Conservation (phyloP, 176 grass and related monocot species). For the Avena insularis region DNA sequence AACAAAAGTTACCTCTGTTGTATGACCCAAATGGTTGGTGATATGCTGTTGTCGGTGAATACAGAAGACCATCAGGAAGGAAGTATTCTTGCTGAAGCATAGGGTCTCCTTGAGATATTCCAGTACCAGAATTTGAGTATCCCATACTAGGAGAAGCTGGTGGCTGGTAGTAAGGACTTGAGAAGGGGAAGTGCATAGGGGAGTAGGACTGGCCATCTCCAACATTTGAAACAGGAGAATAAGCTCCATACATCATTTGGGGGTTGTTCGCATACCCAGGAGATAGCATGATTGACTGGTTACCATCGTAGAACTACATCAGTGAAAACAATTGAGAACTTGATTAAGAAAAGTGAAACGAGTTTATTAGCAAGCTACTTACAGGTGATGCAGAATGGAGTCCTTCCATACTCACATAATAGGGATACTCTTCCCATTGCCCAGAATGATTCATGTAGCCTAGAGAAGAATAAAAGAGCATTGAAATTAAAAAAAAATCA, state of each 20-base stretch:
- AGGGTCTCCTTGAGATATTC: constrained; percentile 70
- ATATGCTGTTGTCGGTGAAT: constrained; percentile 69
- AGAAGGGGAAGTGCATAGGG: constrained; percentile 63
- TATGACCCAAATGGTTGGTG: constrained; percentile 68
- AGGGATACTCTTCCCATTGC: constrained; percentile 77
- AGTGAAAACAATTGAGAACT: constrained; percentile 27
- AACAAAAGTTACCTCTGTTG: constrained; percentile 56
- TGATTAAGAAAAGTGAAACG: constrained; percentile 28
- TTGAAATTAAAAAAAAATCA: constrained; percentile 29
- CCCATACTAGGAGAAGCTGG: constrained; percentile 69
- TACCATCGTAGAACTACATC: constrained; percentile 72
- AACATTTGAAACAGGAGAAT: constrained; percentile 65
- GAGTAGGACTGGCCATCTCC: constrained; percentile 70
- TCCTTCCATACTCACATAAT: constrained; percentile 73
- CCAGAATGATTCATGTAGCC: constrained; percentile 61
- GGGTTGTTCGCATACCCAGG: constrained; percentile 72
- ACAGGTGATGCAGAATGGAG: constrained; percentile 69
- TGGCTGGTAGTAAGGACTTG: constrained; percentile 70
- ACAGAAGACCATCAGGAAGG: constrained; percentile 67
- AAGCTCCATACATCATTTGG: constrained; percentile 79
- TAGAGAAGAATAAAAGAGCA: constrained; percentile 38
- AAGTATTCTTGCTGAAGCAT: constrained; percentile 71
- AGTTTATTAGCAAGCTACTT: constrained; percentile 41
- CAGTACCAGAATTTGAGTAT: constrained; percentile 58
- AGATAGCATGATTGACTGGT: constrained; percentile 63